These are phyloP conservation scores for Teratosphaeria destructans DNA, from an alignment of 2,329 filamentous ascomycete species.

Conservation along the genomic window DNA sequence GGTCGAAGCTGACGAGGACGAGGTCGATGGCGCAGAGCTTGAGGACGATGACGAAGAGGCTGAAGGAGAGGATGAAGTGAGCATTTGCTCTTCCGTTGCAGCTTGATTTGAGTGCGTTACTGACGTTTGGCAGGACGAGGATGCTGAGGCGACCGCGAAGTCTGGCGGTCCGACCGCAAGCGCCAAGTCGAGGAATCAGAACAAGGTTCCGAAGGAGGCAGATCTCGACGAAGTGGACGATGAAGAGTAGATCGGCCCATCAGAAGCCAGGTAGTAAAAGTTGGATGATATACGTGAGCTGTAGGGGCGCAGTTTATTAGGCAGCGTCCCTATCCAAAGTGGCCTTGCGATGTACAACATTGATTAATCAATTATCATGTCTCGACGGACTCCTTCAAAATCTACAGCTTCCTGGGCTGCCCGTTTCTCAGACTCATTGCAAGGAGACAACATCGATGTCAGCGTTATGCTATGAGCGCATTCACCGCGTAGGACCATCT, in stretches of 20 bases:
- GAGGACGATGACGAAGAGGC: constrained; percentile 11
- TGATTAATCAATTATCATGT: background rate
- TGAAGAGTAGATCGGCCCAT: constrained; percentile 6
- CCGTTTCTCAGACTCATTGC: background rate
- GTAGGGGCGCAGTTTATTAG: background rate
- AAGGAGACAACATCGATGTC: background rate
- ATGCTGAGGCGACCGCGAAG: constrained; percentile 18
- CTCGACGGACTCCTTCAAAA: background rate
- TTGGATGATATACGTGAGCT: background rate
- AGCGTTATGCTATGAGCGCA: background rate
- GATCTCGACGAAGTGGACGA: constrained; percentile 20
- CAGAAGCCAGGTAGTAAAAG: background rate
- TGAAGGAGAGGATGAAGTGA: constrained; percentile 9
- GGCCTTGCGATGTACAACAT: background rate
- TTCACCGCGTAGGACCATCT: background rate
- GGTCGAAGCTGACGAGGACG: constrained; percentile 11
- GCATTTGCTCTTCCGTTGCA: background rate
- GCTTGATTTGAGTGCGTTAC: background rate
- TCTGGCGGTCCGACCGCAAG: constrained; percentile 18
- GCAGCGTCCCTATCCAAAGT: background rate
- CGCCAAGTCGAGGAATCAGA: constrained; percentile 19
- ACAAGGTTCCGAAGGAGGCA: constrained; percentile 20
- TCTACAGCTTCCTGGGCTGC: background rate
- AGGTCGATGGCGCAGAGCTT: constrained; percentile 6
- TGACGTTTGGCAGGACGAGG: constrained; percentile 4